phyloP scores from a whole-genome alignment of 1,284 basidiomycete species.

The Malassezia restricta region DNA sequence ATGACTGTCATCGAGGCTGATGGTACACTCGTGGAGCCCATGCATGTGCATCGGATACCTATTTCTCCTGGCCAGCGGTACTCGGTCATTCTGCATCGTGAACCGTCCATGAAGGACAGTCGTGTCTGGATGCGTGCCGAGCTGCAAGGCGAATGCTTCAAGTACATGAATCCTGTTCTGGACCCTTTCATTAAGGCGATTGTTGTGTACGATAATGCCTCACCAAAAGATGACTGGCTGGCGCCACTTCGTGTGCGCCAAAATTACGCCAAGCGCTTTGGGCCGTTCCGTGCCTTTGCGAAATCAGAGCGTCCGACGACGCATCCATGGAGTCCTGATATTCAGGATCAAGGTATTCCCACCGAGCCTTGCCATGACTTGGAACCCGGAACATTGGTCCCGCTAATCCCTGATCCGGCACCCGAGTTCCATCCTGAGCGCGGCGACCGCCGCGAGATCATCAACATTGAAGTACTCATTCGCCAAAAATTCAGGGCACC shows the following conservation, averaged over 20 bases:
- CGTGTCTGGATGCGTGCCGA: slow-evolving; percentile 22
- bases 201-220: slow-evolving; percentile 38
- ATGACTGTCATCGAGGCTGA: slow-evolving; percentile 52
- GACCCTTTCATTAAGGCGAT: slow-evolving; percentile 45
- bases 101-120: slow-evolving; percentile 15
- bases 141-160: slow-evolving; percentile 48
- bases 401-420: slow-evolving; percentile 9
- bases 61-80: slow-evolving; percentile 51
- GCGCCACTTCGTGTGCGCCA: not conserved
- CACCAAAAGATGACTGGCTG: not conserved
- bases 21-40: slow-evolving; percentile 48
- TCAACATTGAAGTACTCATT: slow-evolving; percentile 14
- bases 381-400: slow-evolving; percentile 12
- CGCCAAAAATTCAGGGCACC: slow-evolving; percentile 3
- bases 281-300: slow-evolving; percentile 15
- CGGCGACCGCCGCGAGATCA: slow-evolving; percentile 5
- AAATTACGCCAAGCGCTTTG: not conserved
- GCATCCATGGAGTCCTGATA: slow-evolving; percentile 43
- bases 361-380: slow-evolving; percentile 17
- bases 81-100: slow-evolving; percentile 49
- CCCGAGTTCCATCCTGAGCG: slow-evolving; percentile 1
- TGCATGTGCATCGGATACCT: slow-evolving; percentile 46
- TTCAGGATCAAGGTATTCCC: slow-evolving; percentile 14
- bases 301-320: slow-evolving; percentile 35
- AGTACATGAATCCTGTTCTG: slow-evolving; percentile 44